Base-by-base conservation (phyloP, 192 early-diverging fungal genomes). In the Lunasporangiospora selenospora region DNA sequence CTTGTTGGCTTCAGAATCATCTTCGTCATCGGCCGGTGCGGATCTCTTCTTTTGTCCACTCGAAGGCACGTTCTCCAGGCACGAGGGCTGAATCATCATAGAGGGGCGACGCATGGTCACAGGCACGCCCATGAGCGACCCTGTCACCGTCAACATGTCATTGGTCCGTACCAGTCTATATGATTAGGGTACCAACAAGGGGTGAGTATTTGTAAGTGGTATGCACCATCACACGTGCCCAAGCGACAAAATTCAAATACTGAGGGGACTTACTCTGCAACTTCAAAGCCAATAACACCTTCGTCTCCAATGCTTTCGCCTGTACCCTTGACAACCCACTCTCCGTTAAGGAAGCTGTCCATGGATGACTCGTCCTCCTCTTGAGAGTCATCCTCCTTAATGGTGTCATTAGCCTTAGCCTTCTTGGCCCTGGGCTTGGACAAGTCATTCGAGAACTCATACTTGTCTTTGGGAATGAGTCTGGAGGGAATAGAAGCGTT, bases 401-500 rank as follows among this genome's bases (percentile, higher is more conserved):
- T 60, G 9, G 58, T 65, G 41, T 46, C 75, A 11, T 47, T 75
- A 2, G 60, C 69, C 33, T 76, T 51, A 26, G 54, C 61, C 31
- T 71, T 67, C 29, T 76, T 76, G 23, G 19, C 63, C 13, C 26
- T 55, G 54, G 34, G 75, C 38, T 62, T 80, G 77, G 76, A 21
- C 79, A 70, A 55, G 79, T 77, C 70, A 67, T 77, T 58, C 77
- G 80, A 36, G 78, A 75, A 58, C 77, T 85, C 81, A 67, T 90
- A 98, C 69, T 83, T 87, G 53, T 79, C 77, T 53, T 84, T 78
- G 27, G 88, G 90, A 38, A 98, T 92, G 55, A 88, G 80, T 51
- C 89, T 88, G 15, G 88, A 82, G 4, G 96, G 88, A 34, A 98
- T 97, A 15, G 94, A 95, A 21, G 95, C 96, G 62, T 98, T 98